Conservation (phyloP, 1,284 basidiomycete genomes). For the Melampsora occidentalis region DNA sequence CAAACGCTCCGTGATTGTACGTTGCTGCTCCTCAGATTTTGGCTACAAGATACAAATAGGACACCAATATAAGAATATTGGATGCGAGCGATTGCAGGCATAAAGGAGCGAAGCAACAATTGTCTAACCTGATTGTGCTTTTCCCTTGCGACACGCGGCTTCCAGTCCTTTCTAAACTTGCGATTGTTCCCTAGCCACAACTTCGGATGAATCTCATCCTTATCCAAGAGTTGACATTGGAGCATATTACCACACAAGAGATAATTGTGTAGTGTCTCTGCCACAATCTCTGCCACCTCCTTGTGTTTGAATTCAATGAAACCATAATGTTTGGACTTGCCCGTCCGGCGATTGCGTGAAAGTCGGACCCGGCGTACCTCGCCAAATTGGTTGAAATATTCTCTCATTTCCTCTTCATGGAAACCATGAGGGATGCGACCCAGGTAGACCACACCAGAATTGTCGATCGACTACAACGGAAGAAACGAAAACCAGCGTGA, state of each 20-base stretch:
- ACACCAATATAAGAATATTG: constrained; percentile 8
- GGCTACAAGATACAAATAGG: constrained; percentile 58
- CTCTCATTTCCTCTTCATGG: constrained; percentile 87
- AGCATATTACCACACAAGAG: constrained; percentile 90
- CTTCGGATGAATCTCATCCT: constrained; percentile 83
- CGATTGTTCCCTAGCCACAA: constrained; percentile 96
- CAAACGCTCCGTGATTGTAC: constrained; percentile 67
- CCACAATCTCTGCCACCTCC: constrained; percentile 87
- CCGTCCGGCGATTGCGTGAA: constrained; percentile 79
- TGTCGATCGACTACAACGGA: constrained; percentile 55
- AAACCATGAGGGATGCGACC: constrained; percentile 93
- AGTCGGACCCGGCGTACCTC: constrained; percentile 81
- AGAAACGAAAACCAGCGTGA: constrained; percentile 4
- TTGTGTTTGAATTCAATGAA: constrained; percentile 91
- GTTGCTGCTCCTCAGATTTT: constrained; percentile 71
- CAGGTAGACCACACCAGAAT: constrained; percentile 83
- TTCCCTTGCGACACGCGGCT: constrained; percentile 67
- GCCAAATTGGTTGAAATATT: constrained; percentile 94
- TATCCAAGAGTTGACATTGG: constrained; percentile 78
- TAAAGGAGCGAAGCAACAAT: background rate
- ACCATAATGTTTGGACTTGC: constrained; percentile 90
- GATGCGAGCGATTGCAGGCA: constrained; percentile 3
- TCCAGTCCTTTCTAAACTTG: constrained; percentile 77
- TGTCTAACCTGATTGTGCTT: constrained; percentile 73
- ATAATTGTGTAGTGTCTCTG: constrained; percentile 99